These are phyloP conservation scores for Trametes punicea DNA, from an alignment of 768 basidiomycete species.

Conservation along the genomic window DNA sequence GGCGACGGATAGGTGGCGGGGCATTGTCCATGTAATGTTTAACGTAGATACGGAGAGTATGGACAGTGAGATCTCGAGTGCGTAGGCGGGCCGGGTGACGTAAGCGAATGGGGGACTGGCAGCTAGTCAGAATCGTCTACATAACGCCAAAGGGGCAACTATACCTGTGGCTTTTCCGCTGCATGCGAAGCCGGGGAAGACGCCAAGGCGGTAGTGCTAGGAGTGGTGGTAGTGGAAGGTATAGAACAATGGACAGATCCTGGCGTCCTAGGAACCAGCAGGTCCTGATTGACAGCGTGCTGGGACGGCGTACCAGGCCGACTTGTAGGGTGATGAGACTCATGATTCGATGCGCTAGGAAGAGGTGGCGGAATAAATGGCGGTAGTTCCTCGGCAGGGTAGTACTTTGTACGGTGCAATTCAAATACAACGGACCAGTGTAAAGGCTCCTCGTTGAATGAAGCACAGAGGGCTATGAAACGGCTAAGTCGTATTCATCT, in stretches of 20 bases:
- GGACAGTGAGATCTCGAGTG: constrained; percentile 62
- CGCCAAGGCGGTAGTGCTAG: background rate
- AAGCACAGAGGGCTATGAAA: constrained; percentile 42
- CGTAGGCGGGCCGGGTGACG: constrained; percentile 73
- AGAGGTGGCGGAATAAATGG: constrained; percentile 46
- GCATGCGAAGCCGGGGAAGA: background rate
- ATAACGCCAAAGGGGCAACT: background rate
- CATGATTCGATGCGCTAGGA: constrained; percentile 2
- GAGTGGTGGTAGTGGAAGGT: constrained; percentile 5
- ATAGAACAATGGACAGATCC: constrained; percentile 2
- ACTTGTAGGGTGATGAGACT: background rate
- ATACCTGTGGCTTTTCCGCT: constrained; percentile 10
- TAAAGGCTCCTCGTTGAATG: constrained; percentile 54
- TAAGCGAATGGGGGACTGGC: constrained; percentile 43
- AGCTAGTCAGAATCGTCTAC: background rate
- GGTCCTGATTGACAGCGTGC: background rate
- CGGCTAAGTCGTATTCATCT: background rate
- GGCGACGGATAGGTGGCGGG: constrained; percentile 18
- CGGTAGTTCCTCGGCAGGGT: constrained; percentile 29
- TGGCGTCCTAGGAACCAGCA: constrained; percentile 6
- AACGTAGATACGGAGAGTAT: constrained; percentile 71
- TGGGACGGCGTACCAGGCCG: constrained; percentile 6
- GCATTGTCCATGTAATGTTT: constrained; percentile 77
- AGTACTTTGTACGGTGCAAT: constrained; percentile 54
- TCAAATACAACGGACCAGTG: constrained; percentile 53